A percentile compares a stretch with the other conserved stretches of the same genome.
Evolutionary conservation across 306 rosid genomes (phyloP).

Genomic region (Casuarina cunninghamiana): DNA sequence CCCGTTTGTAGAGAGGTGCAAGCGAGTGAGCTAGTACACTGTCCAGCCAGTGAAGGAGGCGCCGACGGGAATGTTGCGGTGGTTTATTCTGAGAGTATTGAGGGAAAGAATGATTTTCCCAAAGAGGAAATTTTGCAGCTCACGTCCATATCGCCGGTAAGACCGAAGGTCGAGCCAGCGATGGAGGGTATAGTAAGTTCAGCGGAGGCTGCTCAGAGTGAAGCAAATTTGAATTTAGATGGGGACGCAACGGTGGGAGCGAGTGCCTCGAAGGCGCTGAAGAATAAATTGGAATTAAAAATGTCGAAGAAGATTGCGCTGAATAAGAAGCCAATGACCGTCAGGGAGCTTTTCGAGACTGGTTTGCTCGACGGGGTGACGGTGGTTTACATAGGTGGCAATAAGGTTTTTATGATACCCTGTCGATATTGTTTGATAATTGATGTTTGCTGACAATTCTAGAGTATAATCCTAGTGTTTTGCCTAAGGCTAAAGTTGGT

Average conservation of each 20-base stretch:
- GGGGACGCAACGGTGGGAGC: constrained; percentile 32
- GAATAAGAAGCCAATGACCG: constrained; percentile 63
- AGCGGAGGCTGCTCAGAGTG: constrained; percentile 26
- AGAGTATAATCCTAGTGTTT: not conserved
- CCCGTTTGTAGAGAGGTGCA: constrained; percentile 17
- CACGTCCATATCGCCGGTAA: constrained; percentile 40
- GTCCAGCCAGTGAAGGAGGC: constrained; percentile 26
- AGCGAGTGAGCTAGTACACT: constrained; percentile 16
- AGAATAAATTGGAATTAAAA: constrained; percentile 58
- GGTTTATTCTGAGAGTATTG: constrained; percentile 8
- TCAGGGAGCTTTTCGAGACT: constrained; percentile 86
- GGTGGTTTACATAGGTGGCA: constrained; percentile 82
- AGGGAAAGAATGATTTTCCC: constrained; percentile 19
- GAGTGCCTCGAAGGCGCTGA: constrained; percentile 30
- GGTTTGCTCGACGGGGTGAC: constrained; percentile 93
- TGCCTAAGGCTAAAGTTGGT: constrained; percentile 24
- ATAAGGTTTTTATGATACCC: constrained; percentile 60
- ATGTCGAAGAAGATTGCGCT: constrained; percentile 68
- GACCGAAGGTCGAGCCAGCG: constrained; percentile 28
- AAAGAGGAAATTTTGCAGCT: constrained; percentile 38
- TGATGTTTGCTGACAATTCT: not conserved
- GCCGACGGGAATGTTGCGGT: constrained; percentile 23
- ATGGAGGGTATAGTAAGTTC: constrained; percentile 18
- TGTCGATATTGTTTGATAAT: not conserved
- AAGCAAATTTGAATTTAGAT: constrained; percentile 26